Evolutionary conservation across 2,329 filamentous ascomycete genomes (phyloP).

Genomic region (Penicillium occitanis): DNA sequence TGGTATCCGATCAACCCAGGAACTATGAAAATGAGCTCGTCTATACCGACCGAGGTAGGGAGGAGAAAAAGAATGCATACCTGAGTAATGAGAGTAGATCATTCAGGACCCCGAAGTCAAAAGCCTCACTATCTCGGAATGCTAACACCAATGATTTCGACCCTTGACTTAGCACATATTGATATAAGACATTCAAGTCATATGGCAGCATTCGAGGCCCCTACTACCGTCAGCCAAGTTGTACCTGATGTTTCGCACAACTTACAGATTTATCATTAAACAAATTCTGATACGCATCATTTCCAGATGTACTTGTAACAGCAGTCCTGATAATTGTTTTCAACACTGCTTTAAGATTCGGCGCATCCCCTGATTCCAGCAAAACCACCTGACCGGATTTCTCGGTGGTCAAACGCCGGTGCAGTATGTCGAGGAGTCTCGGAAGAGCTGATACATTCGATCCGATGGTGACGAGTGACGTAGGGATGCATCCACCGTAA

Average conservation of each 20-base stretch:
- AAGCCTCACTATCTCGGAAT: constrained; percentile 50
- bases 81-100: constrained; percentile 49
- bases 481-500: constrained; percentile 42
- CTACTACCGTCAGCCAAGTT: constrained; percentile 26
- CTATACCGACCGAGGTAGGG: too few species aligned
- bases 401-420: constrained; percentile 33
- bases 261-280: constrained; percentile 40
- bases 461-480: constrained; percentile 44
- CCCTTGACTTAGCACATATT: constrained; percentile 41
- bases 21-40: constrained; percentile 37
- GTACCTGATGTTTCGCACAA: neutral
- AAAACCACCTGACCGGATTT: constrained; percentile 40
- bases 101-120: constrained; percentile 45
- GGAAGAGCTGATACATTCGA: constrained; percentile 46
- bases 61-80: constrained; percentile 32
- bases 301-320: constrained; percentile 40
- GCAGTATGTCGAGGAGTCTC: constrained; percentile 40
- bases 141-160: constrained; percentile 44
- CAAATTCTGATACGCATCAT: constrained; percentile 41
- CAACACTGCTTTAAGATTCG: constrained; percentile 48
- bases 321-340: constrained; percentile 48
- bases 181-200: constrained; percentile 47
- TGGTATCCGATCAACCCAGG: constrained; percentile 62
- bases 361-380: constrained; percentile 46
- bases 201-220: constrained; percentile 46